Percentiles rank a stretch among this genome's conserved stretches.
phyloP scores from a whole-genome alignment of 495 filamentous ascomycete species.

The Penicillium fimorum region DNA sequence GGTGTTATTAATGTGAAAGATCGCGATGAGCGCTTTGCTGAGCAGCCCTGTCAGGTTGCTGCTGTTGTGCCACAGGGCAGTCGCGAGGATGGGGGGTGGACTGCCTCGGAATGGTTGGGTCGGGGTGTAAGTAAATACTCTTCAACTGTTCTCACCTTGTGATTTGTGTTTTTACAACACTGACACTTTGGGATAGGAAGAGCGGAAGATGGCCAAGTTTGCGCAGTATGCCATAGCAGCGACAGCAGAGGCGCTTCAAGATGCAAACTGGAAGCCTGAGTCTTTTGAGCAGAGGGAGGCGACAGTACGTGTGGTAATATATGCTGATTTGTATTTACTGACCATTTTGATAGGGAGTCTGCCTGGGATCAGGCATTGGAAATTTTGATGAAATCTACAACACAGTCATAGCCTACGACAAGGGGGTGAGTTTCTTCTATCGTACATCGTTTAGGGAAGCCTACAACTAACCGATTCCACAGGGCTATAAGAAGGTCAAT shows the following conservation, averaged over 20 bases:
- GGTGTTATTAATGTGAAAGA: constrained; percentile 70
- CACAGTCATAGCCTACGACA: constrained; percentile 72
- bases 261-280: constrained; percentile 76
- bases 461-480: constrained; percentile 5
- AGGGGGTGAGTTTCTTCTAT: constrained; percentile 55
- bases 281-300: constrained; percentile 60
- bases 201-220: constrained; percentile 86
- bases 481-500: constrained; percentile 90
- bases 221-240: constrained; percentile 89
- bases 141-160: neutral
- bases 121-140: constrained; percentile 42
- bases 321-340: neutral
- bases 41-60: constrained; percentile 80
- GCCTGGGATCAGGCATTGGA: constrained; percentile 94
- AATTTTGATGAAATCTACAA: constrained; percentile 86
- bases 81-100: constrained; percentile 62
- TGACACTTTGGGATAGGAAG: constrained; percentile 48
- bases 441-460: neutral
- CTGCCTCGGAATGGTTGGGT: constrained; percentile 72
- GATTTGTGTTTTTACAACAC: constrained; percentile 8
- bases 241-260: constrained; percentile 78
- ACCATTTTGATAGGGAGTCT: constrained; percentile 61
- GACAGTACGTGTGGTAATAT: constrained; percentile 50
- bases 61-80: constrained; percentile 69
- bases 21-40: constrained; percentile 58